Evolutionary conservation across 495 filamentous ascomycete species (phyloP), one percentile per base, ranked within the genome.

Genomic region (Hyaloscypha bicolor): DNA sequence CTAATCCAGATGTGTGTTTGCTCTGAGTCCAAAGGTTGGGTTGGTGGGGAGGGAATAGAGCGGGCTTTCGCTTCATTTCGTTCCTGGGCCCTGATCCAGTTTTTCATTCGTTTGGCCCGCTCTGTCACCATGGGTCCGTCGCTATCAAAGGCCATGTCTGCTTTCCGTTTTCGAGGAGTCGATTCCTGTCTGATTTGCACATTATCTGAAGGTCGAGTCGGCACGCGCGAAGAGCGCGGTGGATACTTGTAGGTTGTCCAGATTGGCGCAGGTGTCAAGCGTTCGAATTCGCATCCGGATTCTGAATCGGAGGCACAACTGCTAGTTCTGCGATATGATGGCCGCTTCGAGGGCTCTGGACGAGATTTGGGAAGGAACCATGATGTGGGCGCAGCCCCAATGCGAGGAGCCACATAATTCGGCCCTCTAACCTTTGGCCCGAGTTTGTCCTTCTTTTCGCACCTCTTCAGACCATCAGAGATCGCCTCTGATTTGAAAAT

Each of bases 171-270:
- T 3, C 42, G 9, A 48, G 42, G 16, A 16, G 9, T 48, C 42
- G 9, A 11, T 48, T 48, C 16, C 16, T 14, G 11, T 19, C 1
- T 19, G 11, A 19, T 48, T 48, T 25, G 25, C 25, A 25, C 25
- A 19, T 4, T 19, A 3, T 12, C 42, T 48, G 4, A 6, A 48
- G 11, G 16, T 19, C 9, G 42, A 4, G 42, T 16, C 16, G 42
- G 4, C 4, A 12, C 16, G 1, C 16, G 11, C 42, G 16, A 4
- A 11, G 16, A 4, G 16, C 4, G 11, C 16, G 9, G 9, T 48
- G 42, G 16, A 48, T 48, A 48, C 16, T 48, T 48, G 42, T 48
- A 48, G 42, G 42, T 48, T 48, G 42, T 48, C 42, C 42, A 48
- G 9, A 48, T 12, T 19, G 4, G 42, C 4, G 11, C 9, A 48